phyloP scores from a whole-genome alignment of 2,329 filamentous ascomycete genomes.

The Chalaropsis thielavioides region DNA sequence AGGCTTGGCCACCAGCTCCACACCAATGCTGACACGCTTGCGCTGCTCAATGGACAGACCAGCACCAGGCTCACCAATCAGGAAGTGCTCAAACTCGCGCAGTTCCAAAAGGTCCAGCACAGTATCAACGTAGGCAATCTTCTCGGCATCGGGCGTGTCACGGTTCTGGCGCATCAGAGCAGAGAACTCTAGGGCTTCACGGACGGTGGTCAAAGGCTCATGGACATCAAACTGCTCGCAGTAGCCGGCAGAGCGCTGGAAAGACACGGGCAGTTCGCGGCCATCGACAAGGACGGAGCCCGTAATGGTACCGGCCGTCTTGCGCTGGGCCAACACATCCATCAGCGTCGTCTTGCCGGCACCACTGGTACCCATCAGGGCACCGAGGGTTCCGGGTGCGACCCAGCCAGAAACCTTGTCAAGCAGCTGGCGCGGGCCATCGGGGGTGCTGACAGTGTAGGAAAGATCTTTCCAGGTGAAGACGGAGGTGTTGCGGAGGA shows the following conservation, averaged over 20 bases:
- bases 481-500: slow-evolving; percentile 49
- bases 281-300: slow-evolving; percentile 69
- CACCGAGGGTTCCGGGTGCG: slow-evolving; percentile 63
- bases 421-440: slow-evolving; percentile 52
- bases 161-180: slow-evolving; percentile 53
- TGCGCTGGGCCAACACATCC: slow-evolving; percentile 66
- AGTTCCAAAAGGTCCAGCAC: slow-evolving; percentile 52
- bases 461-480: slow-evolving; percentile 63
- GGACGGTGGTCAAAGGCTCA: slow-evolving; percentile 55
- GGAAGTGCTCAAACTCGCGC: slow-evolving; percentile 33
- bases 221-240: slow-evolving; percentile 74
- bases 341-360: slow-evolving; percentile 78
- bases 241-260: slow-evolving; percentile 67
- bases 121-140: slow-evolving; percentile 61
- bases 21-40: slow-evolving; percentile 44
- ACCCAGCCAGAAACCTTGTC: slow-evolving; percentile 75
- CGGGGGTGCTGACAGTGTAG: slow-evolving; percentile 47
- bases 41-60: slow-evolving; percentile 39
- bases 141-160: slow-evolving; percentile 48
- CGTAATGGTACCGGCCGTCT: slow-evolving; percentile 60
- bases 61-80: slow-evolving; percentile 37
- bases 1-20: slow-evolving; percentile 47
- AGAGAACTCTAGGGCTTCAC: slow-evolving; percentile 61
- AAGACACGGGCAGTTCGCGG: slow-evolving; percentile 52
- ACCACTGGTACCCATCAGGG: slow-evolving; percentile 68